Percentiles rank a stretch among this genome's conserved stretches.
Conservation (phyloP, 1,284 basidiomycete genomes). For the Lignosus rhinocerotis region DNA sequence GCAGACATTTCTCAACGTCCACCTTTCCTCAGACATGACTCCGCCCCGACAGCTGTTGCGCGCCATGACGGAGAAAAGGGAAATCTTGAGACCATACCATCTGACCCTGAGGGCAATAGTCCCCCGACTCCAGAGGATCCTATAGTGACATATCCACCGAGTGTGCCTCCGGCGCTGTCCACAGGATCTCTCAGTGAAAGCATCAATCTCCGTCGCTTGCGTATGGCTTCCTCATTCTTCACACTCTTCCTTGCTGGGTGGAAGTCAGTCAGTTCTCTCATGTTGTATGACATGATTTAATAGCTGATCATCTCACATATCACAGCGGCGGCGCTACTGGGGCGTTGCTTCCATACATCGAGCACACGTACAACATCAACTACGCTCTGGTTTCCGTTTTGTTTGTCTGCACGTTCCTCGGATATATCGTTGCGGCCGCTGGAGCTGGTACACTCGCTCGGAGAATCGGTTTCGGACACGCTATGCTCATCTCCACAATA, state of each 20-base stretch:
- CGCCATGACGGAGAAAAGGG: background rate
- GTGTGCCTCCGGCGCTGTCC: background rate
- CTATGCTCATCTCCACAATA: conserved; percentile 28
- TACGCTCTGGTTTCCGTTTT: conserved; percentile 33
- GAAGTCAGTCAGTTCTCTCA: conserved; percentile 25
- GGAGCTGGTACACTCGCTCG: conserved; percentile 27
- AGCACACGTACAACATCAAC: conserved; percentile 28
- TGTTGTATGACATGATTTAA: background rate
- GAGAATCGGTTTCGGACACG: conserved; percentile 33
- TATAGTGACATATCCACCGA: conserved; percentile 11
- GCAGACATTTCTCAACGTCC: conserved; percentile 5
- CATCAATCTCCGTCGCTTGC: conserved; percentile 19
- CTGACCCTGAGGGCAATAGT: background rate
- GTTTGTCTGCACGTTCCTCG: conserved; percentile 33
- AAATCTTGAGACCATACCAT: background rate
- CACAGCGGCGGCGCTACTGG: conserved; percentile 34
- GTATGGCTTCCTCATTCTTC: conserved; percentile 27
- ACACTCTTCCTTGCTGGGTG: conserved; percentile 33
- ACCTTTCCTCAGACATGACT: conserved; percentile 7
- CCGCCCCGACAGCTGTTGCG: conserved; percentile 4
- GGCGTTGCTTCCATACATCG: conserved; percentile 34
- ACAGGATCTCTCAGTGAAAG: conserved; percentile 29
- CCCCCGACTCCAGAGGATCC: background rate
- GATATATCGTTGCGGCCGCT: conserved; percentile 31
- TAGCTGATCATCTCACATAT: background rate